Base-by-base conservation (phyloP, 106 monocot species). In the Apostasia shenzhenica region DNA sequence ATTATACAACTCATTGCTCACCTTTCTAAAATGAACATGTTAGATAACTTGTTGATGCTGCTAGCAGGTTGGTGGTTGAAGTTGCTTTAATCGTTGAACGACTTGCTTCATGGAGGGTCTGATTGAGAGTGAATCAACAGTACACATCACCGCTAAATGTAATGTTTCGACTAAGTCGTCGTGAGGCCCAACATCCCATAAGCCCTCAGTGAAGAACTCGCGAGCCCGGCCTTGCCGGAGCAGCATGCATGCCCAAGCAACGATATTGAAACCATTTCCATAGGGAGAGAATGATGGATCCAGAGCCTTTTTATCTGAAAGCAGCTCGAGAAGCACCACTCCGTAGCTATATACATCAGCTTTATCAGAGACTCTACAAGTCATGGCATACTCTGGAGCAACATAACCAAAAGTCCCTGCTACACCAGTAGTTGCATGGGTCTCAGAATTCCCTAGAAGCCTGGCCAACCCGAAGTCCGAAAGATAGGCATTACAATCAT, bases 391-490 rank as follows among this genome's bases (percentile, higher is more conserved):
- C 60, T 75, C 75, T 9, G 75, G 75, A 44, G 75, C 75, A 6
- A 90, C 89, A 61, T 90, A 90, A 14, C 89, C 89, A 61, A 85
- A 90, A 55, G 89, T 90, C 66, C 89, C 89, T 12, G 85, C 83
- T 5, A 86, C 85, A 37, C 85, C 85, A 41, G 89, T 90, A 55
- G 89, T 90, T 54, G 89, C 89, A 71, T 90, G 89, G 45, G 89
- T 90, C 71, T 90, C 89, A 45, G 85, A 85, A 72, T 90, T 86
- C 51, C 89, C 85, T 2, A 90, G 62, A 67, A 90, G 83, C 61
- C 89, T 82, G 10, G 89, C 89, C 63, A 90, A 76, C 67, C 89
- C 89, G 66, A 90, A 90, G 76, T 90, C 89, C 5, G 89, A 90
- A 6, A 90, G 82, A 73, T 81, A 90, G 3, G 89, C 89, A 76